Evolutionary conservation across 225 moss, liverwort and hornwort genomes (phyloP).

Genomic region (Straminergon stramineum): DNA sequence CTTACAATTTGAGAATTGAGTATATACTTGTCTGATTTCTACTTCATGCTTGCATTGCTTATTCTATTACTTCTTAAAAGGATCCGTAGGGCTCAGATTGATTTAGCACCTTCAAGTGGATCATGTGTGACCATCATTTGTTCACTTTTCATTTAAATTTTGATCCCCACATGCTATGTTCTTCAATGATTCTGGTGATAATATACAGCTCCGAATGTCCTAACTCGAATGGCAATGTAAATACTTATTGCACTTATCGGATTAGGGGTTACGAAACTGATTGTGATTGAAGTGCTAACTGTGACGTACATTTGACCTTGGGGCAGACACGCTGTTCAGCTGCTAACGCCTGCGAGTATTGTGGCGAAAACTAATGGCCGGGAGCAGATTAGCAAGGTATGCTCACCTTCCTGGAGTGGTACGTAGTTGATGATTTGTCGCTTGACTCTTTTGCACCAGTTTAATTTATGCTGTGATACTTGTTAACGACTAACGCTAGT

Average conservation of each 20-base stretch:
- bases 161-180: not conserved
- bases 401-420: not conserved
- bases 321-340: slow-evolving; percentile 82
- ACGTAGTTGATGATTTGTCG: not conserved
- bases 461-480: not conserved
- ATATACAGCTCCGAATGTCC: not conserved
- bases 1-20: not conserved
- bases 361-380: slow-evolving; percentile 90
- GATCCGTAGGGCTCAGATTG: not conserved
- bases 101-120: not conserved
- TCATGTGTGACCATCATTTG: not conserved
- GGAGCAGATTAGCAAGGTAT: slow-evolving; percentile 73
- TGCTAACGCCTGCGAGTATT: slow-evolving; percentile 82
- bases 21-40: not conserved
- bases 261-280: not conserved
- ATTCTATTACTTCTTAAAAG: not conserved
- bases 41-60: not conserved
- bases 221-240: not conserved
- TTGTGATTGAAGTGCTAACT: not conserved
- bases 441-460: not conserved
- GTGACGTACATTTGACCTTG: not conserved
- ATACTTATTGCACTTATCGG: not conserved
- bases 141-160: not conserved
- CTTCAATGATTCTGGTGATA: not conserved
- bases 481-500: not conserved